A percentile compares a stretch with the other conserved stretches of the same genome.
Evolutionary conservation across 2,329 filamentous ascomycete genomes (phyloP).

Genomic region (Curvularia hawaiiensis): DNA sequence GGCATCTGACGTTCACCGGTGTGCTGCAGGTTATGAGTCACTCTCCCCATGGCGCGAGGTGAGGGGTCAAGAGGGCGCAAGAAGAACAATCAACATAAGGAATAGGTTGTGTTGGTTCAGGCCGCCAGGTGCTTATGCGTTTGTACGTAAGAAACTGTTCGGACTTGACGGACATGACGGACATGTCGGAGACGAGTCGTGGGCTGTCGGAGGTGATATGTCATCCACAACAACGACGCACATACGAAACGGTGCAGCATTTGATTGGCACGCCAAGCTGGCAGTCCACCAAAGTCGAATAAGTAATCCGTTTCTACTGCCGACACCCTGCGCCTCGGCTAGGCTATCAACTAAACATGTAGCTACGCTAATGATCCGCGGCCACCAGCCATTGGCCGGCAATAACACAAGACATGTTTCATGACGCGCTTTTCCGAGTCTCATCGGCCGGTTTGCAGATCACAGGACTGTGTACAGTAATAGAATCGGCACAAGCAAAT

Average conservation of each 20-base stretch:
- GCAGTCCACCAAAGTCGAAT: neutral
- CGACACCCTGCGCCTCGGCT: neutral
- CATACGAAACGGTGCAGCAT: neutral
- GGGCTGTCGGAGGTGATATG: neutral
- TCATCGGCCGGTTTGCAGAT: neutral
- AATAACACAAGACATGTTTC: slow-evolving; percentile 10
- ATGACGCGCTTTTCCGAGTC: slow-evolving; percentile 14
- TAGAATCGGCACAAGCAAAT: neutral
- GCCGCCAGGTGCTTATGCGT: neutral
- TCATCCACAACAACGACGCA: neutral
- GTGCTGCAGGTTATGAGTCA: neutral
- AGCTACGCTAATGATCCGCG: neutral
- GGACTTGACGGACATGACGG: neutral
- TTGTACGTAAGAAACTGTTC: neutral
- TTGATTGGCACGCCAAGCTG: neutral
- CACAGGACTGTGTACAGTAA: neutral
- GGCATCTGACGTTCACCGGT: neutral
- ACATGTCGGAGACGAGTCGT: neutral
- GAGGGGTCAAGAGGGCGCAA: neutral
- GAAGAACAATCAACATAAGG: neutral
- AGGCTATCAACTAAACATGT: neutral
- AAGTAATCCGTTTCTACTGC: neutral
- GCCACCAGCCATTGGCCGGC: slow-evolving; percentile 1
- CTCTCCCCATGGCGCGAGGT: neutral
- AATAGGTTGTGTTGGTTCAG: neutral